Evolutionary conservation across 176 grass and related monocot genomes (phyloP), one percentile per base, ranked within the genome.

Genomic region (Coix lacrymajobi): DNA sequence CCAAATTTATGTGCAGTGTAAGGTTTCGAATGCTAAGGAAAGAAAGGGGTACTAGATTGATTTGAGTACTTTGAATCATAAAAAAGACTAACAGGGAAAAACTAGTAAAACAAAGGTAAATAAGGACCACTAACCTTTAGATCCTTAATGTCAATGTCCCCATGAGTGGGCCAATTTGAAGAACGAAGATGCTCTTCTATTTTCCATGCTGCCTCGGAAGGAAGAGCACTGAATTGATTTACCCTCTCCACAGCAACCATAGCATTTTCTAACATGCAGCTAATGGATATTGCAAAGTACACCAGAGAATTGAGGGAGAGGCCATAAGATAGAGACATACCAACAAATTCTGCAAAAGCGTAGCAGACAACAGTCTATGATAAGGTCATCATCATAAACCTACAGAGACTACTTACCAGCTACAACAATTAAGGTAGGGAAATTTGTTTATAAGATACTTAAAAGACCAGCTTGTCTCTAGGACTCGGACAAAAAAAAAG

Each of bases 201-300:
- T 66, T 68, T 77, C 96, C 96, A 98, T 8, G 36, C 79, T 34
- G 87, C 81, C 82, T 98, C 92, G 24, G 89, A 92, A 81, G 96
- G 85, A 86, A 98, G 94, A 88, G 48, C 91, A 44, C 88, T 91
- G 76, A 98, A 98, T 49, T 98, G 96, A 81, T 91, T 95, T 83
- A 98, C 88, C 74, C 96, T 95, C 87, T 98, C 96, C 24, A 93
- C 96, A 67, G 96, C 85, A 65, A 98, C 91, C 96, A 98, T 98
- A 41, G 80, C 90, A 49, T 98, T 98, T 79, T 98, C 96, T 70
- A 98, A 76, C 87, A 92, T 93, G 72, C 96, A 98, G 71, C 96
- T 98, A 36, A 93, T 77, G 54, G 88, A 98, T 90, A 90, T 82
- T 62, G 92, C 87, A 65, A 79, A 95, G 62, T 95, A 98, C 10